Conservation (phyloP, 1,139 yeast genomes). For the Suhomyces panamericanus region DNA sequence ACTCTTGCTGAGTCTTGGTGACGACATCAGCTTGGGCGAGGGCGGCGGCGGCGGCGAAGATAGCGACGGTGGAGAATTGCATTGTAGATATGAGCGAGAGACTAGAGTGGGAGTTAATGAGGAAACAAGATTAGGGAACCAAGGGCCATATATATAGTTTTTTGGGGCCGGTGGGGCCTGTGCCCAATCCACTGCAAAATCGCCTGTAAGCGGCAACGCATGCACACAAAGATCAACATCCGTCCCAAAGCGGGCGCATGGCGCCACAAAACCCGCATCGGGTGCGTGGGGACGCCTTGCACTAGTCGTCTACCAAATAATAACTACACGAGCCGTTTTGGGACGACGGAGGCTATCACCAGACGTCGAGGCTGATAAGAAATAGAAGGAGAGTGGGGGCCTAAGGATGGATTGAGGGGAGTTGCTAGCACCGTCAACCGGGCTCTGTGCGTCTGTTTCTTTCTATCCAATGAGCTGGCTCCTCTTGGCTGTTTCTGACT, state of each 20-base stretch:
- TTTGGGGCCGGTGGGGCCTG: not conserved
- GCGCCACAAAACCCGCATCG: conserved; percentile 2
- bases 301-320: conserved; percentile 7
- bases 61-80: conserved; percentile 51
- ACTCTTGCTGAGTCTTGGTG: conserved; percentile 32
- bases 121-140: conserved; percentile 9
- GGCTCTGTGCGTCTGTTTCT: too few relatives aligned
- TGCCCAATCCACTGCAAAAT: conserved; percentile 4
- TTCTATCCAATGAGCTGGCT: too few relatives aligned
- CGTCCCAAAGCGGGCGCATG: conserved; percentile 6
- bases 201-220: conserved; percentile 5
- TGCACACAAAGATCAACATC: conserved; percentile 3
- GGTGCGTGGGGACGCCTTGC: conserved; percentile 2
- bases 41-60: conserved; percentile 43
- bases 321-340: conserved; percentile 5
- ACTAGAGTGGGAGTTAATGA: conserved; percentile 27
- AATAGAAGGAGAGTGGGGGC: too few relatives aligned
- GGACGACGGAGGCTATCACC: too few relatives aligned
- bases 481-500: too few relatives aligned
- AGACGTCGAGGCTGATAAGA: not conserved
- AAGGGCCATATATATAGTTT: conserved; percentile 7
- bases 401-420: too few relatives aligned
- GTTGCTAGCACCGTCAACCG: too few relatives aligned
- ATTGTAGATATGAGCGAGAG: conserved; percentile 33
- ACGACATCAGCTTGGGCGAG: conserved; percentile 37